Evolutionary conservation across 495 filamentous ascomycete species (phyloP).

Genomic region (Ramalina intermedia): DNA sequence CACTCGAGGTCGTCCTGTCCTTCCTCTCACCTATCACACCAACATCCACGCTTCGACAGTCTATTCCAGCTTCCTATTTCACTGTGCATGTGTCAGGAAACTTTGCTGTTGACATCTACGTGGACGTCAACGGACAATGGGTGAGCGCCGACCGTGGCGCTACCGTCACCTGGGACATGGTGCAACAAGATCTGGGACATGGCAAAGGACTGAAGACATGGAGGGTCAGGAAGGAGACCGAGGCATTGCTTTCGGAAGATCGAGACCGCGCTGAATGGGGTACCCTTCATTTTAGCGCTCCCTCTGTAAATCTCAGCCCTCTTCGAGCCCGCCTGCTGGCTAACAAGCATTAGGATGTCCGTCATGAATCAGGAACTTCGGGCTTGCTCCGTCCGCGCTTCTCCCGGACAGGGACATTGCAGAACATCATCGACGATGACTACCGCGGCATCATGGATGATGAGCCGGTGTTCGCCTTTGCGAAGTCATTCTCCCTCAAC

Average conservation of each 20-base stretch:
- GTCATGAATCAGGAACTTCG: conserved; percentile 59
- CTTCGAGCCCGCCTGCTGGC: not conserved
- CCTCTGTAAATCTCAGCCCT: conserved; percentile 29
- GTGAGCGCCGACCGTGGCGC: conserved; percentile 59
- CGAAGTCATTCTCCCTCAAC: conserved; percentile 55
- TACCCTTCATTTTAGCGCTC: conserved; percentile 62
- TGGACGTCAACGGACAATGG: conserved; percentile 86
- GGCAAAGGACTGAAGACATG: conserved; percentile 38
- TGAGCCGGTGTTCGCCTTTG: conserved; percentile 83
- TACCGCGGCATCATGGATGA: conserved; percentile 68
- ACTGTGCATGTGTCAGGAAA: conserved; percentile 58
- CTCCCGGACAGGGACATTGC: conserved; percentile 49
- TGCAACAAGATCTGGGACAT: conserved; percentile 23
- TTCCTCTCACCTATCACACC: conserved; percentile 91
- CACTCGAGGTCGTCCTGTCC: conserved; percentile 54
- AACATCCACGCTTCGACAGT: conserved; percentile 79
- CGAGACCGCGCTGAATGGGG: conserved; percentile 82
- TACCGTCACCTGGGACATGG: conserved; percentile 54
- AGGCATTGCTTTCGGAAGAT: conserved; percentile 61
- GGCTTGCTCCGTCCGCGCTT: conserved; percentile 56
- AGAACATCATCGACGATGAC: conserved; percentile 46
- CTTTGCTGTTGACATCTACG: conserved; percentile 64
- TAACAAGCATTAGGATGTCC: conserved; percentile 32
- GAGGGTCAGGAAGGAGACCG: conserved; percentile 46
- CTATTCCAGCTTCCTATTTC: conserved; percentile 77